These are phyloP conservation scores for Pouteria glomerata DNA, from an alignment of 148 eudicot species.

Conservation along the genomic window DNA sequence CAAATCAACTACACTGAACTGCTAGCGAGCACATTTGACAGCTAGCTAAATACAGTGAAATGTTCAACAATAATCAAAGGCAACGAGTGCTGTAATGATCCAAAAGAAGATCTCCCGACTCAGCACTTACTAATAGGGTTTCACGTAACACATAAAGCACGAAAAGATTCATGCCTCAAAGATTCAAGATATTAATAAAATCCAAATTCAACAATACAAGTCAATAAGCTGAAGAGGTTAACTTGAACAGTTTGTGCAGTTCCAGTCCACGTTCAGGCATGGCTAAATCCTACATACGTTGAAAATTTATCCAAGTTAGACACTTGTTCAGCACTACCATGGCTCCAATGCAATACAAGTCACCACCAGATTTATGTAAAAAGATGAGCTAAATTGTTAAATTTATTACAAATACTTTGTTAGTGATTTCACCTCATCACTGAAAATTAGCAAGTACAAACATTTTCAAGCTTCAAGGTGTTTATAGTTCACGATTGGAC, in stretches of 20 bases:
- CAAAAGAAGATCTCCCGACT: too few species aligned
- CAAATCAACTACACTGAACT: too few species aligned
- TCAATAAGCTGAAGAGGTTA: not conserved
- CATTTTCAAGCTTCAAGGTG: not conserved
- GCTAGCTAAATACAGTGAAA: not conserved
- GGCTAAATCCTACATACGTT: not conserved
- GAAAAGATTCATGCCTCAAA: not conserved
- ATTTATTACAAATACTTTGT: not conserved
- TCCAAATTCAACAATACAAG: not conserved
- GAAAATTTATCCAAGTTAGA: not conserved
- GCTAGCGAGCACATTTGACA: not conserved
- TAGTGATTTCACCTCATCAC: not conserved
- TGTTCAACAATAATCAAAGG: not conserved
- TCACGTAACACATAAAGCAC: too few species aligned
- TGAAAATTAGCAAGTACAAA: not conserved
- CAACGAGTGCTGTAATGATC: not conserved
- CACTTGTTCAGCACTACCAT: not conserved
- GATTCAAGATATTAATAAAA: not conserved
- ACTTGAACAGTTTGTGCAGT: not conserved
- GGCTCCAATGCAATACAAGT: not conserved
- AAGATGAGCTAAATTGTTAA: not conserved
- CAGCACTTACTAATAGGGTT: too few species aligned
- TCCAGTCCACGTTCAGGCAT: constrained; percentile 3
- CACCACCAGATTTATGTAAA: not conserved
- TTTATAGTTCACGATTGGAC: not conserved